Base-by-base conservation (phyloP, 148 eudicot species). In the Rhododendron griersonianum region DNA sequence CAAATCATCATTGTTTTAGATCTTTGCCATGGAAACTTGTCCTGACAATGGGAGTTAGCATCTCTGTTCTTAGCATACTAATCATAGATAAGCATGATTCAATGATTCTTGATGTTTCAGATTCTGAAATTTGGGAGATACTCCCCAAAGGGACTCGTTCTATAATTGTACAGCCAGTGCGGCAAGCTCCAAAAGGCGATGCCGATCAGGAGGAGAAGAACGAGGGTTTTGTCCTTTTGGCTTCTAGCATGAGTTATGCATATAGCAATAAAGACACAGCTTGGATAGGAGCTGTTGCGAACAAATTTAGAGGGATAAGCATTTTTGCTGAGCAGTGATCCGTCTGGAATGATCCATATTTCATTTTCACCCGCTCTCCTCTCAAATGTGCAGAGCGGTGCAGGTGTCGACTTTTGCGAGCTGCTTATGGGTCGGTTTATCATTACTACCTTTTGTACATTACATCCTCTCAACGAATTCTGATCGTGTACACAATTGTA, bases 201-300 rank as follows among this genome's bases (percentile, higher is more conserved):
- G 86, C 67, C 16, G 81, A 69, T 28, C 80, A 85, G 76, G 80
- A 78, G 63, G 88, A 89, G 85, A 81, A 91, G 84, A 86, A 81
- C 51, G 50, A 77, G 37, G 98, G 98, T 19, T 94, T 95, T 87
- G 87, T 96, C 9, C 86, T 96, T 84, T 84, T 95, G 89, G 95
- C 95, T 81, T 96, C 99, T 83, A 93, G 90, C 88, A 90, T 92
- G 75, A 86, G 84, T 88, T 95, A 92, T 90, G 98, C 95, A 65
- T 96, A 91, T 84, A 93, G 87, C 84, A 90, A 91, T 55, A 95
- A 90, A 90, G 98, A 95, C 85, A 89, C 86, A 87, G 91, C 92
- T 47, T 97, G 99, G 98, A 91, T 94, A 84, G 88, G 90, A 89
- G 96, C 99, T 83, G 87, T 95, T 57, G 92, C 96, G 48, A 93